A percentile compares a stretch with the other conserved stretches of the same genome.
Evolutionary conservation across 805 yeast species (phyloP).

Genomic region (Sungouiozyma ichnusensis): DNA sequence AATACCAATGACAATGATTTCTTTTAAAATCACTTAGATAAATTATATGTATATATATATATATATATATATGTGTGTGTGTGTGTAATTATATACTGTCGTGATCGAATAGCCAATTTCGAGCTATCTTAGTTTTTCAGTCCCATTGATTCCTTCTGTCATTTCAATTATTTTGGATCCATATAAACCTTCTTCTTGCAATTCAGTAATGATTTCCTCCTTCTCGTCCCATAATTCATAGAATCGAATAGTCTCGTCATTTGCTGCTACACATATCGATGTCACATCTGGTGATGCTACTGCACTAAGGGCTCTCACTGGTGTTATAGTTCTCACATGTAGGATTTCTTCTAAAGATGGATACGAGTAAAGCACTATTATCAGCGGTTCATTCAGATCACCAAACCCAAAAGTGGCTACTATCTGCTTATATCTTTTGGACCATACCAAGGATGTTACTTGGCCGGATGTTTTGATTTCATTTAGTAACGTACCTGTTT

Average conservation of each 20-base stretch:
- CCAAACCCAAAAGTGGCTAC: constrained; percentile 80
- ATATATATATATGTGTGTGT: no score
- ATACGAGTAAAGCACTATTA: constrained; percentile 55
- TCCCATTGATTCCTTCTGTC: constrained; percentile 38
- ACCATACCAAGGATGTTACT: constrained; percentile 74
- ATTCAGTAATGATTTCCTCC: constrained; percentile 28
- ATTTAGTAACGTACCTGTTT: constrained; percentile 59
- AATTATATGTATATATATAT: no score
- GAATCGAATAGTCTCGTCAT: constrained; percentile 68
- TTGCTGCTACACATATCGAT: constrained; percentile 61
- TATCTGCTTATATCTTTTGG: constrained; percentile 48
- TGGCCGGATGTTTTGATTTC: constrained; percentile 56
- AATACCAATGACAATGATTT: no score
- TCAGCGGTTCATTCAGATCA: constrained; percentile 36
- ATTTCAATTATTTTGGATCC: constrained; percentile 51
- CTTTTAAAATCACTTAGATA: no score
- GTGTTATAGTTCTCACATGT: constrained; percentile 40
- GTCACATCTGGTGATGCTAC: constrained; percentile 53
- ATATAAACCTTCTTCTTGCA: constrained; percentile 37
- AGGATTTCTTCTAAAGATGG: constrained; percentile 46
- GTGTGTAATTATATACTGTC: background rate
- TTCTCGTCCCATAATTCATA: constrained; percentile 57
- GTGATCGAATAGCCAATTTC: background rate
- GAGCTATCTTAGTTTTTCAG: background rate
- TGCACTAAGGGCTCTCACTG: constrained; percentile 56